These are phyloP conservation scores for Phytopythium vexans DNA, from an alignment of 352 stramenopile genomes.

Conservation along the genomic window DNA sequence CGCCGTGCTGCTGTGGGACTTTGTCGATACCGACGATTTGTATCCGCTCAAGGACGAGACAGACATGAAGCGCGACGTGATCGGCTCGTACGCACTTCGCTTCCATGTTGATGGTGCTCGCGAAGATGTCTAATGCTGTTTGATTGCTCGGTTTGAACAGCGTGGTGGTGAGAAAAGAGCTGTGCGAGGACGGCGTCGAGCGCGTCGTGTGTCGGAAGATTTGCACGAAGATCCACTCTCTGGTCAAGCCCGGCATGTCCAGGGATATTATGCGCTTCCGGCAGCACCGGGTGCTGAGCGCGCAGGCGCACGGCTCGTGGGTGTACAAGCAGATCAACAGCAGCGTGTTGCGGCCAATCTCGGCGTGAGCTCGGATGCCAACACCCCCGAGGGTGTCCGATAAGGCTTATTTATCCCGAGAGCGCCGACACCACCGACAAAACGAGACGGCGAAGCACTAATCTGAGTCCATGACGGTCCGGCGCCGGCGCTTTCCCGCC, in stretches of 20 bases:
- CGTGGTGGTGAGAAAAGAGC: slow-evolving; percentile 23
- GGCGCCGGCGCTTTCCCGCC: slow-evolving; percentile 27
- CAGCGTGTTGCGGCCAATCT: slow-evolving; percentile 17
- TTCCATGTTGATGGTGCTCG: background rate
- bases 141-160: slow-evolving; percentile 11
- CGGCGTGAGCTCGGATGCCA: slow-evolving; percentile 5
- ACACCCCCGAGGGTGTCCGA: too few relatives aligned
- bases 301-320: slow-evolving; percentile 24
- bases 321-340: slow-evolving; percentile 29
- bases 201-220: slow-evolving; percentile 30
- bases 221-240: slow-evolving; percentile 32
- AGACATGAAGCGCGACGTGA: slow-evolving; percentile 27
- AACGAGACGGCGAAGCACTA: background rate
- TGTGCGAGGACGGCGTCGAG: slow-evolving; percentile 27
- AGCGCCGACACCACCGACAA: too few relatives aligned
- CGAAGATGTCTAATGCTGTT: background rate
- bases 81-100: slow-evolving; percentile 24
- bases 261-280: slow-evolving; percentile 21
- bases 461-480: slow-evolving; percentile 22
- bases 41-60: slow-evolving; percentile 23
- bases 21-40: slow-evolving; percentile 25
- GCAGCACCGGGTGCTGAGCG: slow-evolving; percentile 28
- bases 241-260: slow-evolving; percentile 13
- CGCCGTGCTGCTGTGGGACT: slow-evolving; percentile 26
- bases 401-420: too few relatives aligned